phyloP scores from a whole-genome alignment of 768 basidiomycete genomes.

The Naganishia vishniacii region DNA sequence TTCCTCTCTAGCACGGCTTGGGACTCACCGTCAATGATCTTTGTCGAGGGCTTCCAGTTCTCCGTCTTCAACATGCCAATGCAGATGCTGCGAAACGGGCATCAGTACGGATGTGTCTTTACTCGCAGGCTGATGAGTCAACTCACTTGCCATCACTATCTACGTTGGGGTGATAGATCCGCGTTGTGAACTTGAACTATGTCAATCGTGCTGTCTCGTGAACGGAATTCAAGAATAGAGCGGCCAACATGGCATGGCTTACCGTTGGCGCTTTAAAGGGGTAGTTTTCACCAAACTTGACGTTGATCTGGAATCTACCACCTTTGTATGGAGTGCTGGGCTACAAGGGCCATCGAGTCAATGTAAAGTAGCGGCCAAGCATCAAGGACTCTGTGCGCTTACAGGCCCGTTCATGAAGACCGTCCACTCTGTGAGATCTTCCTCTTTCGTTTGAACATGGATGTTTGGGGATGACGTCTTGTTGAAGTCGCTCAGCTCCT shows the following conservation, averaged over 20 bases:
- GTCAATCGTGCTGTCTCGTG: neutral
- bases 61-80: conserved; percentile 49
- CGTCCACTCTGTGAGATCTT: conserved; percentile 42
- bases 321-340: conserved; percentile 42
- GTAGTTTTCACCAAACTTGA: conserved; percentile 46
- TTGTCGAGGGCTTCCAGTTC: conserved; percentile 49
- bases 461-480: conserved; percentile 37
- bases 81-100: conserved; percentile 41
- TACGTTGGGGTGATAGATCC: conserved; percentile 49
- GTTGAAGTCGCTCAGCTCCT: conserved; percentile 42
- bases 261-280: conserved; percentile 47
- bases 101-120: neutral
- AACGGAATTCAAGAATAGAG: no score
- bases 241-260: no score
- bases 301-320: conserved; percentile 44
- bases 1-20: no score
- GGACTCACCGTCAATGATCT: conserved; percentile 41
- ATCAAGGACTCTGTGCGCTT: neutral
- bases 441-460: conserved; percentile 41
- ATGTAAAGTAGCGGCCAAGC: no score
- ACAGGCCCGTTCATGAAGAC: conserved; percentile 47
- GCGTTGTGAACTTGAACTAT: conserved; percentile 47
- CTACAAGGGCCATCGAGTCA: no score
- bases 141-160: conserved; percentile 49
- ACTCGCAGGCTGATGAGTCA: neutral